These are phyloP conservation scores for Colletotrichum sansevieriae DNA, from an alignment of 2,329 filamentous ascomycete species.

Conservation along the genomic window DNA sequence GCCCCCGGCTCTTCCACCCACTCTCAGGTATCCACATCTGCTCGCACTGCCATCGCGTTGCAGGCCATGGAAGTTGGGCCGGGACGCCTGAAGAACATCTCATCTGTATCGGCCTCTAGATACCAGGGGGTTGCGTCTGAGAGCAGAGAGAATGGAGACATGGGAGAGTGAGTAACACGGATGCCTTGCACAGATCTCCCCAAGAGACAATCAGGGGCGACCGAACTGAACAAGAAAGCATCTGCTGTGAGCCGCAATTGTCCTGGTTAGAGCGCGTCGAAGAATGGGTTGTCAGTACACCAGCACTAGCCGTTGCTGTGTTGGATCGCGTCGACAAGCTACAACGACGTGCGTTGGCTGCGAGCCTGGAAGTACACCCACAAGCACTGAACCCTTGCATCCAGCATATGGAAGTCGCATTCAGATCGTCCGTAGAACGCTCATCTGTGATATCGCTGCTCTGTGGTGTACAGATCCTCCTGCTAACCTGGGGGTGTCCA, in stretches of 20 bases:
- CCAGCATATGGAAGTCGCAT: conserved; percentile 11
- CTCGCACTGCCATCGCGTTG: conserved; percentile 35
- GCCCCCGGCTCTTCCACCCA: conserved; percentile 6
- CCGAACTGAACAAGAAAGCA: too few relatives aligned
- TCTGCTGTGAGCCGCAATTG: too few relatives aligned
- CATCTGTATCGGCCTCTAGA: conserved; percentile 11
- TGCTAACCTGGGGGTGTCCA: not conserved
- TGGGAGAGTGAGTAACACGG: not conserved
- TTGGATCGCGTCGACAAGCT: not conserved
- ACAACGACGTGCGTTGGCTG: not conserved
- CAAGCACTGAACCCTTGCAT: not conserved
- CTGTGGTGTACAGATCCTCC: not conserved
- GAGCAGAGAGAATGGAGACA: not conserved
- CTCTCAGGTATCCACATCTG: conserved; percentile 15
- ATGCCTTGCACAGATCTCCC: too few relatives aligned
- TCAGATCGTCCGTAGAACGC: not conserved
- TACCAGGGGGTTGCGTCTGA: conserved; percentile 4
- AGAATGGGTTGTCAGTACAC: too few relatives aligned
- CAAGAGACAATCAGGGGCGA: too few relatives aligned
- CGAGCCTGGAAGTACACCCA: not conserved
- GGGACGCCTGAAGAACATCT: conserved; percentile 25
- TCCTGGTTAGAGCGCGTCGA: too few relatives aligned
- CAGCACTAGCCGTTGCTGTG: not conserved
- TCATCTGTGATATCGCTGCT: not conserved
- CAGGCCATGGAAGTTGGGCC: conserved; percentile 19